Evolutionary conservation across 2,329 filamentous ascomycete genomes (phyloP), one percentile per base, ranked within the genome.

Genomic region (Penicillium sp.): DNA sequence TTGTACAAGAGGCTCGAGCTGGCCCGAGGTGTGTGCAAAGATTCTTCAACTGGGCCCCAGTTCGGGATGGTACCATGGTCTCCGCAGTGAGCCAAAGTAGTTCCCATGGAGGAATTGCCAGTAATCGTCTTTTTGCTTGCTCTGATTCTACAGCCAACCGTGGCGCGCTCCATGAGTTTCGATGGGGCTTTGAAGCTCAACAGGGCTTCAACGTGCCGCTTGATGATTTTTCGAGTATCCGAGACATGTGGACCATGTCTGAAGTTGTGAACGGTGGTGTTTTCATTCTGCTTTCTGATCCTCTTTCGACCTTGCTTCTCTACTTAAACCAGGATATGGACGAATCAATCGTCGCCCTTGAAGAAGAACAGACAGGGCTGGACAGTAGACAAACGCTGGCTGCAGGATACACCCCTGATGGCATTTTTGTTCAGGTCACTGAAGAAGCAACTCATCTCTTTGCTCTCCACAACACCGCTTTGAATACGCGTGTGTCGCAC

Each of bases 161-260:
- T 29, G 89, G 89, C 10, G 82, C 83, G 8, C 77, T 93, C 24
- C 84, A 85, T 3, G 89, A 93, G 67, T 79, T 90, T 59, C 83
- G 89, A 60, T 80, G 86, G 70, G 90, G 90, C 4, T 75, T 90
- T 27, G 85, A 89, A 66, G 90, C 88, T 19, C 85, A 83, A 55
- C 84, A 90, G 62, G 85, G 83, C 11, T 66, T 74, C 48, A 68
- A 73, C 2, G 72, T 76, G 52, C 67, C 73, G 14, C 64, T 77
- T 37, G 76, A 77, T 49, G 75, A 78, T 55, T 60, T 77, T 6
- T 68, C 69, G 13, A 73, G 72, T 41, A 71, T 79, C 4, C 66
- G 73, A 47, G 72, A 74, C 35, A 68, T 82, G 60, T 82, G 79
- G 78, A 70, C 73, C 33, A 68, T 81, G 56, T 64, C 75, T 24